Evolutionary conservation across 2,329 filamentous ascomycete genomes (phyloP).

Genomic region (Aspergillus calidoustus): DNA sequence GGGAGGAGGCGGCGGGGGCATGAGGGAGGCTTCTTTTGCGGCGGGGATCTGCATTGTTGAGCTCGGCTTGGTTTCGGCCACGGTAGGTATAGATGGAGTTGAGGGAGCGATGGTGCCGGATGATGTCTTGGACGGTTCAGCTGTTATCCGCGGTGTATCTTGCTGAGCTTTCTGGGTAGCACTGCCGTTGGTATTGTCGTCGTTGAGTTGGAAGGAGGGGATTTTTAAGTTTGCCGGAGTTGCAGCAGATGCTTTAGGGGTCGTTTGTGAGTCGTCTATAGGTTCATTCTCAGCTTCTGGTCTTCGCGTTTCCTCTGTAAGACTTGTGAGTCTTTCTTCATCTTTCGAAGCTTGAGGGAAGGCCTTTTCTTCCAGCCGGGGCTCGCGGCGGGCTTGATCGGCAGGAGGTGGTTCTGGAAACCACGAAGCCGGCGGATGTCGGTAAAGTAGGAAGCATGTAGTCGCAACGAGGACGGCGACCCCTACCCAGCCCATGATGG

Average conservation of each 20-base stretch:
- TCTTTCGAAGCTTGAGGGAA: slow-evolving; percentile 21
- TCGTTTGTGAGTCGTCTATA: slow-evolving; percentile 35
- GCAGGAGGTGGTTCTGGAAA: slow-evolving; percentile 25
- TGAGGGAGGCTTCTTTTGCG: slow-evolving; percentile 30
- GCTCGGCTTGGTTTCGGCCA: slow-evolving; percentile 1
- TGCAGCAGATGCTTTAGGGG: slow-evolving; percentile 42
- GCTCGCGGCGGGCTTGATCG: slow-evolving; percentile 2
- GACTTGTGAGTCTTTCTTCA: slow-evolving; percentile 15
- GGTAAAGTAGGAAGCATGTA: slow-evolving; percentile 46
- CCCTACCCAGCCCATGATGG: slow-evolving; percentile 49
- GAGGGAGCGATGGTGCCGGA: neutral
- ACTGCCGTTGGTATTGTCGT: slow-evolving; percentile 20
- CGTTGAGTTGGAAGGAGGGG: slow-evolving; percentile 39
- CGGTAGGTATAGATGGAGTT: slow-evolving; percentile 14
- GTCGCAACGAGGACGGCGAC: slow-evolving; percentile 45
- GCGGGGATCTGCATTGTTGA: slow-evolving; percentile 16
- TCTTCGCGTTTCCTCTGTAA: slow-evolving; percentile 4
- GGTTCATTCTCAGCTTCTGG: slow-evolving; percentile 19
- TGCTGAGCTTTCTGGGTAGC: slow-evolving; percentile 5
- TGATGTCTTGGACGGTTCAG: slow-evolving; percentile 17
- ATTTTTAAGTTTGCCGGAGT: slow-evolving; percentile 32
- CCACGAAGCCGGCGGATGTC: slow-evolving; percentile 43
- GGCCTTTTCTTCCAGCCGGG: slow-evolving; percentile 21
- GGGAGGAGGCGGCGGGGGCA: slow-evolving; percentile 42
- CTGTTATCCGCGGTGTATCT: slow-evolving; percentile 16